These are phyloP conservation scores for Apiospora pterosperma DNA, from an alignment of 2,329 filamentous ascomycete genomes.

Conservation along the genomic window DNA sequence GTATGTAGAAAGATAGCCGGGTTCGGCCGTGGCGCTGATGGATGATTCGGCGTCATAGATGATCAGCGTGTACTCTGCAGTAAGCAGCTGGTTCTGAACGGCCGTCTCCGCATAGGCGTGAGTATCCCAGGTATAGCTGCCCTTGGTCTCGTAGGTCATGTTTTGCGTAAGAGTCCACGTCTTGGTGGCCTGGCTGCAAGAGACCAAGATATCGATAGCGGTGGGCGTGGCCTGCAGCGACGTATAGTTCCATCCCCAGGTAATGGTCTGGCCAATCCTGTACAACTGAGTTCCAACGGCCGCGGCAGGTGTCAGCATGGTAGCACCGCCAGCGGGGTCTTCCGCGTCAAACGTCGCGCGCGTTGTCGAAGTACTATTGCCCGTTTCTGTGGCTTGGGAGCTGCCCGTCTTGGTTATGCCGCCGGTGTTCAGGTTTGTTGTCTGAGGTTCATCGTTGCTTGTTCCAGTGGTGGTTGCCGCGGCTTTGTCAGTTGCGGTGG, in stretches of 20 bases:
- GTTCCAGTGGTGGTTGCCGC: slow-evolving; percentile 6
- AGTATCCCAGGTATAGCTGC: slow-evolving; percentile 57
- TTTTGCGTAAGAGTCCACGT: slow-evolving; percentile 62
- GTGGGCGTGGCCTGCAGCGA: slow-evolving; percentile 54
- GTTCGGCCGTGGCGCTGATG: slow-evolving; percentile 45
- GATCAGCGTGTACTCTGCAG: slow-evolving; percentile 57
- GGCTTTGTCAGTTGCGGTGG: slow-evolving; percentile 13
- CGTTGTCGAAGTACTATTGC: slow-evolving; percentile 18
- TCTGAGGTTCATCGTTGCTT: slow-evolving; percentile 21
- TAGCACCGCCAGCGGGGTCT: slow-evolving; percentile 47
- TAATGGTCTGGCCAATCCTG: slow-evolving; percentile 58
- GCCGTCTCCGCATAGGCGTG: slow-evolving; percentile 43
- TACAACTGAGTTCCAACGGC: slow-evolving; percentile 47
- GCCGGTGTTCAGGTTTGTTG: slow-evolving; percentile 39
- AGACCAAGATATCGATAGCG: slow-evolving; percentile 57
- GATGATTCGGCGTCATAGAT: slow-evolving; percentile 56
- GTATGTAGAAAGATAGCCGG: slow-evolving; percentile 53
- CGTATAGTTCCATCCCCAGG: slow-evolving; percentile 65
- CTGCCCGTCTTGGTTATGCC: slow-evolving; percentile 22
- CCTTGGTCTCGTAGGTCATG: slow-evolving; percentile 54
- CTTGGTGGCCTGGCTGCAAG: slow-evolving; percentile 47
- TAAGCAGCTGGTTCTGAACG: slow-evolving; percentile 44
- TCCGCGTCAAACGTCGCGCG: slow-evolving; percentile 41
- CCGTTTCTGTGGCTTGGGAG: slow-evolving; percentile 21
- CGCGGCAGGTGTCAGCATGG: slow-evolving; percentile 49